These are phyloP conservation scores for Circinella umbellata DNA, from an alignment of 371 early-diverging fungal genomes.

Conservation along the genomic window DNA sequence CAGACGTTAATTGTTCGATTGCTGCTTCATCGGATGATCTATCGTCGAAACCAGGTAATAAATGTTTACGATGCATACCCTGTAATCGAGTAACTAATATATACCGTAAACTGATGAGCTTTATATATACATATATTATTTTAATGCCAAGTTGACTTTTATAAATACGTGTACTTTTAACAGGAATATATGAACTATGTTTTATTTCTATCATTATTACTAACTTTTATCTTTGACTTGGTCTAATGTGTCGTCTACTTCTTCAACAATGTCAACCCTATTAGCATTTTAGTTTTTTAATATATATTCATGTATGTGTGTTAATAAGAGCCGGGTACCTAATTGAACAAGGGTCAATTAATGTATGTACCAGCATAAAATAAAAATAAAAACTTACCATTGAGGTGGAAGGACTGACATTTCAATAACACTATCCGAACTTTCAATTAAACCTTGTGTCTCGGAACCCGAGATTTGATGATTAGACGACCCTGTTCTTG, in stretches of 20 bases:
- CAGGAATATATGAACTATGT: no score
- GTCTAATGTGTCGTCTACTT: conserved; percentile 69
- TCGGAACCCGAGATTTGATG: conserved; percentile 58
- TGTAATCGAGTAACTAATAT: conserved; percentile 84
- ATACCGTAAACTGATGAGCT: background rate
- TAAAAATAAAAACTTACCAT: conserved; percentile 58
- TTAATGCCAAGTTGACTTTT: no score
- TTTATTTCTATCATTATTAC: background rate
- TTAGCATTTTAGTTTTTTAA: no score
- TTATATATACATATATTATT: background rate
- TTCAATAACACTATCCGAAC: conserved; percentile 68
- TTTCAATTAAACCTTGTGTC: conserved; percentile 70
- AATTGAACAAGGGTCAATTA: background rate
- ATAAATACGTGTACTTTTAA: no score
- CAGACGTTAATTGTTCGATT: conserved; percentile 81
- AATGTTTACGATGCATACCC: conserved; percentile 85
- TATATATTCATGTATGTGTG: no score
- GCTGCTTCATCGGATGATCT: conserved; percentile 81
- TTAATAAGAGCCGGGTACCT: background rate
- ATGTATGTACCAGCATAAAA: background rate
- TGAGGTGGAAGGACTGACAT: conserved; percentile 83
- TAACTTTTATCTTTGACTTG: conserved; percentile 70
- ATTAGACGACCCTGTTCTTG: conserved; percentile 57
- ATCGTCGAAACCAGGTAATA: conserved; percentile 95
- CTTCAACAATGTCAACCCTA: conserved; percentile 90